phyloP scores from a whole-genome alignment of 441 rosid genomes.

The Bruguiera hainesii region DNA sequence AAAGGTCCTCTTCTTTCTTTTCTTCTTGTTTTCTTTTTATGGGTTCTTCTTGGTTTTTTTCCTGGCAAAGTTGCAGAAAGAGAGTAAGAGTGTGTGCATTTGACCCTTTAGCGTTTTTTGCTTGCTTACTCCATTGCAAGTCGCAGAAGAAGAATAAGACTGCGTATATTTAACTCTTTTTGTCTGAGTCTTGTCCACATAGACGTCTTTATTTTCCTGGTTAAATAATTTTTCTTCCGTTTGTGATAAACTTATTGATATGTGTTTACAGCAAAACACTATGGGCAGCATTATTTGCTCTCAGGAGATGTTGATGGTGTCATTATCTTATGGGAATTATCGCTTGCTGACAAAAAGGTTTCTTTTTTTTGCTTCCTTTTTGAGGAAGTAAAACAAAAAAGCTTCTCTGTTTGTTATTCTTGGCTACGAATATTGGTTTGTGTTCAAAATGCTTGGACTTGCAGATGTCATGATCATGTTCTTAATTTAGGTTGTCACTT shows the following conservation, averaged over 20 bases:
- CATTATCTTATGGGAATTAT: slow-evolving; percentile 73
- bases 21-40: neutral
- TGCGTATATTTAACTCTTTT: too few relatives aligned
- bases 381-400: neutral
- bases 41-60: neutral
- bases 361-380: neutral
- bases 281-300: slow-evolving; percentile 62
- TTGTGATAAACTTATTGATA: slow-evolving; percentile 1
- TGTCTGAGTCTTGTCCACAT: neutral
- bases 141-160: too few relatives aligned
- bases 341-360: slow-evolving; percentile 53
- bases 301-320: slow-evolving; percentile 87
- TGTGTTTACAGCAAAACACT: slow-evolving; percentile 48
- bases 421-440: neutral
- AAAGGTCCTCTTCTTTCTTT: slow-evolving; percentile 41
- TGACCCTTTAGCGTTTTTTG: too few relatives aligned
- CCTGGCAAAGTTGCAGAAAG: neutral
- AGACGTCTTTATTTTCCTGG: neutral
- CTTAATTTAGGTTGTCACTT: too few relatives aligned
- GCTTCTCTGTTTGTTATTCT: neutral
- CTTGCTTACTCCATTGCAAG: too few relatives aligned
- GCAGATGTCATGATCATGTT: too few relatives aligned
- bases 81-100: too few relatives aligned
- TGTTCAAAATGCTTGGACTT: too few relatives aligned
- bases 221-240: neutral